phyloP scores from a whole-genome alignment of 441 rosid genomes.

The Erysimum cheiri region DNA sequence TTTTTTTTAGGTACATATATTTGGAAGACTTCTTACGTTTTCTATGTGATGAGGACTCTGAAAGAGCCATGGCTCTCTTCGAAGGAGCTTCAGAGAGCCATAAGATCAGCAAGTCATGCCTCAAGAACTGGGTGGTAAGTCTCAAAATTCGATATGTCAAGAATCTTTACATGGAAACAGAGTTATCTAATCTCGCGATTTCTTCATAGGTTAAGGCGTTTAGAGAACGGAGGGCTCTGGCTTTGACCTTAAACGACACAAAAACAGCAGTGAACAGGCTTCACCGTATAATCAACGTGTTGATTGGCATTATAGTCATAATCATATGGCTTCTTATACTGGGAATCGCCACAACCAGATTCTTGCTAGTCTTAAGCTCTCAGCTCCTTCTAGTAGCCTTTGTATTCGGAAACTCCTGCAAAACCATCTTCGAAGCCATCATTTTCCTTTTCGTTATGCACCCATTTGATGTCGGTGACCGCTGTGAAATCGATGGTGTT shows the following conservation, averaged over 20 bases:
- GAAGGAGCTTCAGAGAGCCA: constrained; percentile 54
- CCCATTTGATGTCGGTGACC: constrained; percentile 78
- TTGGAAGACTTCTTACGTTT: constrained; percentile 59
- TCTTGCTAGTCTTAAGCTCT: constrained; percentile 64
- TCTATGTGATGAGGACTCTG: constrained; percentile 56
- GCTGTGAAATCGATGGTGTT: constrained; percentile 72
- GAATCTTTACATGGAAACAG: constrained; percentile 1
- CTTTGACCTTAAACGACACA: constrained; percentile 70
- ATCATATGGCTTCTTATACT: constrained; percentile 66
- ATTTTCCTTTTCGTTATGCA: constrained; percentile 75
- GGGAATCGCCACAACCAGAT: constrained; percentile 66
- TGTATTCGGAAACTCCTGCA: constrained; percentile 74
- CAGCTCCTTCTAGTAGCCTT: constrained; percentile 66
- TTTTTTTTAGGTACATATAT: constrained; percentile 41
- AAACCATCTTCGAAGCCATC: constrained; percentile 71
- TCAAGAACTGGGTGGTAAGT: constrained; percentile 73
- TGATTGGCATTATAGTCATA: constrained; percentile 49
- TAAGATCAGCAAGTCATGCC: constrained; percentile 57
- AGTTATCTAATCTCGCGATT: background rate
- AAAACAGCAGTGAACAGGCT: constrained; percentile 75
- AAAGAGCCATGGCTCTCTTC: constrained; percentile 57
- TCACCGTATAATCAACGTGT: constrained; percentile 54
- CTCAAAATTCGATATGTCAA: background rate
- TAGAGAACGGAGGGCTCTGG: constrained; percentile 73
- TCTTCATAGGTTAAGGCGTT: constrained; percentile 61